phyloP scores from a whole-genome alignment of 1,139 yeast species.

The Arxiozyma bovina region DNA sequence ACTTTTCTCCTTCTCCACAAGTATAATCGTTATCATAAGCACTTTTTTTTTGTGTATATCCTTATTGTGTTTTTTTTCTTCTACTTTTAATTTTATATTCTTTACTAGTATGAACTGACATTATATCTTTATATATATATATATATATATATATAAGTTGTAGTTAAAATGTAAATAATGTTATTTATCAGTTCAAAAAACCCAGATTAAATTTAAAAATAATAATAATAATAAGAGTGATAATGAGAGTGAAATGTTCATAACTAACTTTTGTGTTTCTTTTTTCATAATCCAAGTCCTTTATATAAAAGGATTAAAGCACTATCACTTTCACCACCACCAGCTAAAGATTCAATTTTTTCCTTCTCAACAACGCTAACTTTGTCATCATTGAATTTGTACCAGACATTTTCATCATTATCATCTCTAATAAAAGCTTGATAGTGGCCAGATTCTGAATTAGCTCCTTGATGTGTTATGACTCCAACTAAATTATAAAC shows the following conservation, averaged over 20 bases:
- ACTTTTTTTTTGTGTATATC: constrained; percentile 1
- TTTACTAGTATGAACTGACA: not conserved
- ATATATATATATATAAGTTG: not conserved
- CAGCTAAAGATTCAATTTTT: constrained; percentile 75
- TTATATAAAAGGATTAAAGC: constrained; percentile 83
- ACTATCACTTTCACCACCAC: constrained; percentile 97
- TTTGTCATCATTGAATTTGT: constrained; percentile 89
- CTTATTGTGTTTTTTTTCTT: not conserved
- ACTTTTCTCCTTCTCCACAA: too few relatives aligned
- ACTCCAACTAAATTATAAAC: constrained; percentile 77
- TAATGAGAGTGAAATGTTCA: not conserved
- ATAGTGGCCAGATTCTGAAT: constrained; percentile 96
- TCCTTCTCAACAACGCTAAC: constrained; percentile 71
- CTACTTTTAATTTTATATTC: not conserved
- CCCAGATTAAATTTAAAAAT: too few relatives aligned
- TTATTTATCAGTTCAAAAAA: not conserved
- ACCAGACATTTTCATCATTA: constrained; percentile 74
- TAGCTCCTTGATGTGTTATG: constrained; percentile 88
- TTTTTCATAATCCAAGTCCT: constrained; percentile 48
- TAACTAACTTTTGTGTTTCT: not conserved
- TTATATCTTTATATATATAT: not conserved
- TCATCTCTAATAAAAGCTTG: constrained; percentile 78
- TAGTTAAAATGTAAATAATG: not conserved
- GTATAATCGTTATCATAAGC: not conserved
- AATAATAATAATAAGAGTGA: not conserved